These are phyloP conservation scores for Moesziomyces globuligerus DNA, from an alignment of 1,284 basidiomycete species.

Conservation along the genomic window DNA sequence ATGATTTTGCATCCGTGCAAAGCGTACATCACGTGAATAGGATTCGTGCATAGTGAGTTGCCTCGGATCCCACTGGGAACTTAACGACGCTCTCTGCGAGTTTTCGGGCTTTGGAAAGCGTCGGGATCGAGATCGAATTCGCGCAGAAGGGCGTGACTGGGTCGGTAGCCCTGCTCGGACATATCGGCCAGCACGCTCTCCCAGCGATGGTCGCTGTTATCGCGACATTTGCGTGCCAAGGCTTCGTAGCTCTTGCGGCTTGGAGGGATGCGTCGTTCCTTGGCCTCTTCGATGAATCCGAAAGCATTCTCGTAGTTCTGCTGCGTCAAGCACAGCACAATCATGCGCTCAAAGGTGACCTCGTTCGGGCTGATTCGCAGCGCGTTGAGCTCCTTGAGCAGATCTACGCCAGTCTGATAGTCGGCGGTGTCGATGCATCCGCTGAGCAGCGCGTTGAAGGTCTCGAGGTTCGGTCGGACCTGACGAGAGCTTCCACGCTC, in stretches of 20 bases:
- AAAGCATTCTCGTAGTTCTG: constrained; percentile 54
- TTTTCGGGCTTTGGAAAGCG: not conserved
- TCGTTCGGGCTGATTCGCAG: constrained; percentile 16
- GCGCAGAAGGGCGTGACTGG: constrained; percentile 6
- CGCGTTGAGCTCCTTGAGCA: constrained; percentile 38
- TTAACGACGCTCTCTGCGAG: too few species aligned
- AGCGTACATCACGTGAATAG: constrained; percentile 18
- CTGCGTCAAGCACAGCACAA: constrained; percentile 47
- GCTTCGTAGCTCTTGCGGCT: constrained; percentile 53
- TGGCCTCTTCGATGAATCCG: constrained; percentile 51
- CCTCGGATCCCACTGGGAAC: too few species aligned
- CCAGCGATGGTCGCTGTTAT: constrained; percentile 47
- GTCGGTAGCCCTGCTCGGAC: constrained; percentile 40
- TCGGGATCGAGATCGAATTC: constrained; percentile 12
- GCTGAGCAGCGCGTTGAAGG: constrained; percentile 43
- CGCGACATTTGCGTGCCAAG: constrained; percentile 50
- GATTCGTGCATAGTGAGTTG: too few species aligned
- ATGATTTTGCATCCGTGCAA: too few species aligned
- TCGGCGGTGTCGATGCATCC: constrained; percentile 40
- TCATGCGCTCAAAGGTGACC: constrained; percentile 54
- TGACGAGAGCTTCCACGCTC: not conserved
- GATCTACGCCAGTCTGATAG: constrained; percentile 19
- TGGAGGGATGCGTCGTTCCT: constrained; percentile 31
- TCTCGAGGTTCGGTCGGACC: constrained; percentile 26
- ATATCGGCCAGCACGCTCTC: constrained; percentile 42